A percentile compares a stretch with the other conserved stretches of the same genome.
Conservation (phyloP, 192 early-diverging fungal genomes). For the Backusella mclennaniae region DNA sequence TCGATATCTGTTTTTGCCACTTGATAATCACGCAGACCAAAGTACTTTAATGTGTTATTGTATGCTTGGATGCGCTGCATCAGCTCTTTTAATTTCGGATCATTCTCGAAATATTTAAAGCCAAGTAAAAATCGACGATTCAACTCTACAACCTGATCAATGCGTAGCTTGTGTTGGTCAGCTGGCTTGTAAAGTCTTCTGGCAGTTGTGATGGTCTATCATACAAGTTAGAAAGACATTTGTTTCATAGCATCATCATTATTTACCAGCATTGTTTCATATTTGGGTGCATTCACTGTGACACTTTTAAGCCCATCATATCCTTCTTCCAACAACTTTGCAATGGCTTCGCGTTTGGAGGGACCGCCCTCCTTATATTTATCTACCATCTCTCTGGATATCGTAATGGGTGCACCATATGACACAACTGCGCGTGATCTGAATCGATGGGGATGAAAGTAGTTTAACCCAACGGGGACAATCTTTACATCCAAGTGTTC, state of each 20-base stretch:
- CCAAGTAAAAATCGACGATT: conserved; percentile 87
- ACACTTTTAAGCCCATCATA: conserved; percentile 79
- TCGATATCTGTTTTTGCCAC: conserved; percentile 77
- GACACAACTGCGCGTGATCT: conserved; percentile 93
- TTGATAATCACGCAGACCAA: conserved; percentile 94
- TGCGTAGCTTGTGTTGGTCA: conserved; percentile 71
- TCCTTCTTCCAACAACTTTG: conserved; percentile 68
- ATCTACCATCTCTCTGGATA: conserved; percentile 74
- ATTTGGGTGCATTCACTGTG: conserved; percentile 91
- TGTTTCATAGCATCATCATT: too few relatives aligned
- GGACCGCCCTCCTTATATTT: conserved; percentile 79
- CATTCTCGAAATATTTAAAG: conserved; percentile 76
- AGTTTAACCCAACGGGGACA: conserved; percentile 85
- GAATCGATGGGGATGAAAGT: conserved; percentile 94
- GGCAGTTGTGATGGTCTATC: conserved; percentile 81
- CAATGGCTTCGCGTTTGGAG: conserved; percentile 77
- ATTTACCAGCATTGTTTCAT: conserved; percentile 79
- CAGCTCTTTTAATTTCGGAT: conserved; percentile 74
- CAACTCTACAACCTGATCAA: conserved; percentile 84
- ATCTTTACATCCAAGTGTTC: conserved; percentile 85
- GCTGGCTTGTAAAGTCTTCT: conserved; percentile 85
- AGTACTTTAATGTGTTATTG: conserved; percentile 83
- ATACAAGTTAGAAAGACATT: neutral
- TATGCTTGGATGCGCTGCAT: conserved; percentile 73
- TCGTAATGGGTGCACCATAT: conserved; percentile 85